Percentiles rank a stretch among this genome's conserved stretches.
Conservation (phyloP, 2,329 filamentous ascomycete species). For the Fusarium nygamai region DNA sequence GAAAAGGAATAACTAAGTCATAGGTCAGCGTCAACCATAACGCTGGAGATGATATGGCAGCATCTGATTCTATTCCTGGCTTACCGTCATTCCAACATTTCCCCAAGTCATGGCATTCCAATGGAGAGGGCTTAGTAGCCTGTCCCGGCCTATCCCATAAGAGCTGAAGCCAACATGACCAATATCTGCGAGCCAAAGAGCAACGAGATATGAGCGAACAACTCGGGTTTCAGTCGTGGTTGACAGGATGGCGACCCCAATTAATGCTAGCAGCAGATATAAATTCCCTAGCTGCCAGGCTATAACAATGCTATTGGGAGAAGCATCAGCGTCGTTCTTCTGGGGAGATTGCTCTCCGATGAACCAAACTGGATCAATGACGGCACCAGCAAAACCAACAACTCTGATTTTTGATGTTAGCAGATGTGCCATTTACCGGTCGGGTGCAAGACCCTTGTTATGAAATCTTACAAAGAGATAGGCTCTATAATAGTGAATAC, state of each 20-base stretch:
- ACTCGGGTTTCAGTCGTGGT: slow-evolving; percentile 72
- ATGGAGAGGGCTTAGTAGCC: slow-evolving; percentile 59
- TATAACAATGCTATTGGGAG: slow-evolving; percentile 63
- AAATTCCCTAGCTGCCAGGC: slow-evolving; percentile 75
- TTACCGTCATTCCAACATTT: slow-evolving; percentile 73
- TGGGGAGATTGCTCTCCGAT: slow-evolving; percentile 68
- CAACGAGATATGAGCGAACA: slow-evolving; percentile 73
- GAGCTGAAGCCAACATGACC: slow-evolving; percentile 71
- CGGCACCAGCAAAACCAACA: slow-evolving; percentile 65
- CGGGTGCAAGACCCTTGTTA: not conserved
- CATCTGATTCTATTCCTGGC: slow-evolving; percentile 28
- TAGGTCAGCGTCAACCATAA: not conserved
- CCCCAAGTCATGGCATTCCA: slow-evolving; percentile 82
- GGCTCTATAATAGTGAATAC: slow-evolving; percentile 76
- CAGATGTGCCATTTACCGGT: not conserved
- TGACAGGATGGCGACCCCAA: slow-evolving; percentile 72
- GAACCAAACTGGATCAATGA: slow-evolving; percentile 69
- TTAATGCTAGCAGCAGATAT: slow-evolving; percentile 72
- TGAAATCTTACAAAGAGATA: slow-evolving; percentile 67
- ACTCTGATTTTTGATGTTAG: slow-evolving; percentile 55
- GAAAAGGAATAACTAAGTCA: slow-evolving; percentile 61
- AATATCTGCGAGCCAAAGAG: slow-evolving; percentile 72
- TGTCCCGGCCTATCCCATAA: slow-evolving; percentile 66
- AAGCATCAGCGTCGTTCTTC: slow-evolving; percentile 47
- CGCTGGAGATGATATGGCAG: not conserved